phyloP scores from a whole-genome alignment of 2,329 filamentous ascomycete genomes.

The Penicillium sp. region DNA sequence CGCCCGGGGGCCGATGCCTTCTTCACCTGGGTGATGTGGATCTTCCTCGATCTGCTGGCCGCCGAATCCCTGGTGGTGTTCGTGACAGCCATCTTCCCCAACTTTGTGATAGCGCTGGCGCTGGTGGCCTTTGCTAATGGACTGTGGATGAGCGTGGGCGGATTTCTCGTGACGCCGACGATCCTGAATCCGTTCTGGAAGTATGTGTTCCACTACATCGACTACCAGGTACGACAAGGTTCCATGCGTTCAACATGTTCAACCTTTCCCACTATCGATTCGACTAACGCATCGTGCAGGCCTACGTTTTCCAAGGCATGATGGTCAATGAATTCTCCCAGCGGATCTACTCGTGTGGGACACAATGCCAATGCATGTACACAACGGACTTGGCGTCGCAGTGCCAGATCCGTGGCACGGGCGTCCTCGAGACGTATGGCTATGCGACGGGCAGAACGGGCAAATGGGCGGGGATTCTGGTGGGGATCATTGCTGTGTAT shows the following conservation, averaged over 20 bases:
- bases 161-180: constrained; percentile 71
- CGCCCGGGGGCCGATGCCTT: constrained; percentile 63
- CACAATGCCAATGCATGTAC: constrained; percentile 68
- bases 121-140: constrained; percentile 82
- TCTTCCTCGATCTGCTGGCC: constrained; percentile 78
- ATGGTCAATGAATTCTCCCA: constrained; percentile 82
- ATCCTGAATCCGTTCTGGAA: constrained; percentile 79
- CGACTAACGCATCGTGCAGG: constrained; percentile 29
- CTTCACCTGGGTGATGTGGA: constrained; percentile 76
- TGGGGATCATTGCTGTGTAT: constrained; percentile 73
- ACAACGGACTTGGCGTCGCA: constrained; percentile 58
- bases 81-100: constrained; percentile 68
- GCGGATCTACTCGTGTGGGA: constrained; percentile 61
- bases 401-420: constrained; percentile 69
- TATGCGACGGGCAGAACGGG: constrained; percentile 63
- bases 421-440: constrained; percentile 67
- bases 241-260: background rate
- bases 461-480: constrained; percentile 72
- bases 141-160: constrained; percentile 82
- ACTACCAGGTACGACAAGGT: constrained; percentile 62
- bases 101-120: constrained; percentile 76
- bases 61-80: constrained; percentile 81
- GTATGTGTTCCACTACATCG: constrained; percentile 85
- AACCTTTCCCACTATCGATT: too few species aligned
- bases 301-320: constrained; percentile 86